phyloP scores from a whole-genome alignment of 2,329 filamentous ascomycete species.

The Ascomycota sp. region DNA sequence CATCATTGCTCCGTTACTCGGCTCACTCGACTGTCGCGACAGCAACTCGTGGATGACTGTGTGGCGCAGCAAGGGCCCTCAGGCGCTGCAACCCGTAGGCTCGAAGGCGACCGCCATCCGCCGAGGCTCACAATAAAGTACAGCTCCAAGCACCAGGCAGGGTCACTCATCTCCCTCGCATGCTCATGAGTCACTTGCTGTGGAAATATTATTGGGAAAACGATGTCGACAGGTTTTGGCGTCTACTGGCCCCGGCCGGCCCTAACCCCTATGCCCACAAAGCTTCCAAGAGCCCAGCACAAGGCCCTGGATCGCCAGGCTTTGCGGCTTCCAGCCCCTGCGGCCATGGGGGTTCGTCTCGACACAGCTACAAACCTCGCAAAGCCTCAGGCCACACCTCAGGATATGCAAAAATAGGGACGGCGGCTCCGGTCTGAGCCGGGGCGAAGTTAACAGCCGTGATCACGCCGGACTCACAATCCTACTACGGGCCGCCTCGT shows the following conservation, averaged over 20 bases:
- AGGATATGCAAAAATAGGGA: conserved; percentile 22
- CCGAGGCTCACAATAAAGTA: conserved; percentile 78
- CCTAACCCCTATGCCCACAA: conserved; percentile 26
- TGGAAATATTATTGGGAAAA: conserved; percentile 96
- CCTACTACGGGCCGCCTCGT: conserved; percentile 67
- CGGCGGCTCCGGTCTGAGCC: conserved; percentile 19
- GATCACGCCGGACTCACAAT: conserved; percentile 68
- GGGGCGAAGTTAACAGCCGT: conserved; percentile 63
- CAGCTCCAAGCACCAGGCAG: conserved; percentile 32
- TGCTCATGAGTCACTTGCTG: conserved; percentile 81
- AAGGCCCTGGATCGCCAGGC: conserved; percentile 13
- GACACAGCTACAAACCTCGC: conserved; percentile 25
- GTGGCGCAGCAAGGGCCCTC: conserved; percentile 2
- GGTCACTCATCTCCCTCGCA: conserved; percentile 2
- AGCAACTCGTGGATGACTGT: no score
- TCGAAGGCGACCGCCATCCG: conserved; percentile 87
- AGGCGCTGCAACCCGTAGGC: conserved; percentile 28
- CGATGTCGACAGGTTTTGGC: conserved; percentile 89
- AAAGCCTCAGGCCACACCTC: conserved; percentile 30
- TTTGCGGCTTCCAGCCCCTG: conserved; percentile 18
- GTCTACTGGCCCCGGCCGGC: conserved; percentile 57
- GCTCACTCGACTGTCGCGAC: no score
- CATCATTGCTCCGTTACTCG: no score
- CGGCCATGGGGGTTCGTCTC: conserved; percentile 27
- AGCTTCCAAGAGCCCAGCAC: conserved; percentile 30